Conservation (phyloP, 2,329 filamentous ascomycete species). For the Fusarium penzigii region DNA sequence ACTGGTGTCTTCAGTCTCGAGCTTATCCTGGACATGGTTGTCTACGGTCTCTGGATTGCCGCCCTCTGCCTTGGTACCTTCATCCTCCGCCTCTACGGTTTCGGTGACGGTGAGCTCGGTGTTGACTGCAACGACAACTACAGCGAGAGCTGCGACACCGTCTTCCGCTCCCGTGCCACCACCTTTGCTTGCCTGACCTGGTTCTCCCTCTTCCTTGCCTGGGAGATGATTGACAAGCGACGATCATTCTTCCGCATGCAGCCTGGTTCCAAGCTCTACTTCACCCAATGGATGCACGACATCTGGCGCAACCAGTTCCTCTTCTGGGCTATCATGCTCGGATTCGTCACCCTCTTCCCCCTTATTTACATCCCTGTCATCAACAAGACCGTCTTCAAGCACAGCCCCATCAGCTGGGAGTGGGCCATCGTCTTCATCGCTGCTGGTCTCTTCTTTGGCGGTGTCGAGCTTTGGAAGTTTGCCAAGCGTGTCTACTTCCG, state of each 20-base stretch:
- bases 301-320: constrained; percentile 74
- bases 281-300: constrained; percentile 67
- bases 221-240: constrained; percentile 75
- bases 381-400: constrained; percentile 61
- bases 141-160: constrained; percentile 55
- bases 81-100: constrained; percentile 64
- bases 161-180: constrained; percentile 72
- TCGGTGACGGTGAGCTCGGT: constrained; percentile 61
- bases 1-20: constrained; percentile 67
- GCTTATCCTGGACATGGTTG: constrained; percentile 66
- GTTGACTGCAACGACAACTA: constrained; percentile 61
- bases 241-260: constrained; percentile 76
- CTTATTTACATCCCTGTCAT: constrained; percentile 61
- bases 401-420: constrained; percentile 62
- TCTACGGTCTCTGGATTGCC: constrained; percentile 70
- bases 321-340: constrained; percentile 61
- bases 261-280: constrained; percentile 58
- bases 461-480: constrained; percentile 62
- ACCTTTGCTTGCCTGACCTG: constrained; percentile 75
- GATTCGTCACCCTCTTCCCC: constrained; percentile 51
- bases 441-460: constrained; percentile 56
- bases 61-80: constrained; percentile 64
- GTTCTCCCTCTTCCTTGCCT: constrained; percentile 75
- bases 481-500: constrained; percentile 50
- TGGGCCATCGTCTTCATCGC: constrained; percentile 61